Evolutionary conservation across 2,329 filamentous ascomycete species (phyloP).

Genomic region (Aspergillus latus): DNA sequence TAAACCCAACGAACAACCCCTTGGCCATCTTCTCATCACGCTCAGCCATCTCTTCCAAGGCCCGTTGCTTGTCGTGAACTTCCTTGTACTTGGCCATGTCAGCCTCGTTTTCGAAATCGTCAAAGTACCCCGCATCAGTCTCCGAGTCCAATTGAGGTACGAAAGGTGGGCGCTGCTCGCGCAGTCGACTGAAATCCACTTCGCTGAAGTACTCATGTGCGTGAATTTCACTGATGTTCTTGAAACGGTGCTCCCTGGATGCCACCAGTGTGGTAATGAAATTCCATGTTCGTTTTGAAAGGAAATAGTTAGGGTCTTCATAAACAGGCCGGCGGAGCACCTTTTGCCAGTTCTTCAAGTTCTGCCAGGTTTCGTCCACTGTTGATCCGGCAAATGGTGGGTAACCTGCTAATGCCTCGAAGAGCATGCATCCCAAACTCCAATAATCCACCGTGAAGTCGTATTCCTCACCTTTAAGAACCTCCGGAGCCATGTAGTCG

Average conservation of each 20-base stretch:
- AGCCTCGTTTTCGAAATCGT: conserved; percentile 92
- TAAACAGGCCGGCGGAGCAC: conserved; percentile 94
- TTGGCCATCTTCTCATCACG: conserved; percentile 92
- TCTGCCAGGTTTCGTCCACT: conserved; percentile 97
- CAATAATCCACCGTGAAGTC: conserved; percentile 99
- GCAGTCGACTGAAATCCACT: conserved; percentile 80
- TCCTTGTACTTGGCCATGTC: conserved; percentile 99
- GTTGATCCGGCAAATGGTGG: conserved; percentile 93
- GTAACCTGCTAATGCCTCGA: conserved; percentile 93
- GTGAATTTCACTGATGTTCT: conserved; percentile 85
- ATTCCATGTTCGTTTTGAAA: conserved; percentile 94
- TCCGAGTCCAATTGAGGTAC: conserved; percentile 97
- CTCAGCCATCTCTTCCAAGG: conserved; percentile 90
- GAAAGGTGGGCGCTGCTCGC: conserved; percentile 86
- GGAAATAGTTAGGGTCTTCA: conserved; percentile 96
- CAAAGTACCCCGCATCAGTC: conserved; percentile 97
- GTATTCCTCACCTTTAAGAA: conserved; percentile 93
- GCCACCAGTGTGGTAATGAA: conserved; percentile 76
- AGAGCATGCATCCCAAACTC: conserved; percentile 98
- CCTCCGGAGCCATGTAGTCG: conserved; percentile 98
- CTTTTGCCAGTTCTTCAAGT: conserved; percentile 95
- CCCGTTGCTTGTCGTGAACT: conserved; percentile 95
- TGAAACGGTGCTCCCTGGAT: conserved; percentile 69
- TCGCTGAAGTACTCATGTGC: conserved; percentile 90
- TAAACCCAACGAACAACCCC: conserved; percentile 94